Evolutionary conservation across 768 basidiomycete genomes (phyloP).

Genomic region (Coprinopsis strossmayeri): DNA sequence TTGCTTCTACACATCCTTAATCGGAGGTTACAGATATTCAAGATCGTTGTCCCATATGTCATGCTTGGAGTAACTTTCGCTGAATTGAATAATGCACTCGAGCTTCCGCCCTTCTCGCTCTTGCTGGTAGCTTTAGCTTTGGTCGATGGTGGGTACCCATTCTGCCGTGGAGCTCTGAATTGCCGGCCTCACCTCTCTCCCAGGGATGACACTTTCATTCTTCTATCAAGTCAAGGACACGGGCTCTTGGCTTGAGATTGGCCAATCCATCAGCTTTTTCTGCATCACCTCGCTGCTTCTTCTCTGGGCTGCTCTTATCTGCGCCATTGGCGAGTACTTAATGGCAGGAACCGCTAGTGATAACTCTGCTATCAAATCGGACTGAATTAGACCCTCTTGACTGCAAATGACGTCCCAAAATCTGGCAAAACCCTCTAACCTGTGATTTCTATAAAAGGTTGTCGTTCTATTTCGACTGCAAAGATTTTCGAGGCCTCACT

Average conservation of each 20-base stretch:
- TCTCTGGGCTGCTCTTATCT: slow-evolving; percentile 75
- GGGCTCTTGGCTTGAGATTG: slow-evolving; percentile 87
- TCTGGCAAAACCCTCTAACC: too few relatives aligned
- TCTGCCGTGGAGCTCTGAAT: neutral
- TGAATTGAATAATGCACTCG: slow-evolving; percentile 57
- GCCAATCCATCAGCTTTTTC: slow-evolving; percentile 84
- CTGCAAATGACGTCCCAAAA: neutral
- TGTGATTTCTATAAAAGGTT: too few relatives aligned
- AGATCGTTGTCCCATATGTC: slow-evolving; percentile 76
- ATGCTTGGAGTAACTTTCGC: slow-evolving; percentile 68
- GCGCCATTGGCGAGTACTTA: slow-evolving; percentile 64
- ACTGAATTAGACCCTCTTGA: neutral
- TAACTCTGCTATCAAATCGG: neutral
- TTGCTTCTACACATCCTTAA: too few relatives aligned
- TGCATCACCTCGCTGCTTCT: slow-evolving; percentile 75
- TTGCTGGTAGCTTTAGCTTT: slow-evolving; percentile 72
- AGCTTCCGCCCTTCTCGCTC: slow-evolving; percentile 73
- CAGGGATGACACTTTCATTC: slow-evolving; percentile 79
- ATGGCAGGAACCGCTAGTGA: slow-evolving; percentile 38
- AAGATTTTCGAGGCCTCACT: too few relatives aligned
- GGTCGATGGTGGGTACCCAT: slow-evolving; percentile 47
- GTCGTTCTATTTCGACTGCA: too few relatives aligned
- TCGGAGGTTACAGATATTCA: slow-evolving; percentile 82
- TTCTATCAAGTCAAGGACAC: slow-evolving; percentile 82
- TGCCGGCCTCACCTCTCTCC: neutral